These are phyloP conservation scores for Drechslerella coelobrocha DNA, from an alignment of 2,329 filamentous ascomycete species.

Conservation along the genomic window DNA sequence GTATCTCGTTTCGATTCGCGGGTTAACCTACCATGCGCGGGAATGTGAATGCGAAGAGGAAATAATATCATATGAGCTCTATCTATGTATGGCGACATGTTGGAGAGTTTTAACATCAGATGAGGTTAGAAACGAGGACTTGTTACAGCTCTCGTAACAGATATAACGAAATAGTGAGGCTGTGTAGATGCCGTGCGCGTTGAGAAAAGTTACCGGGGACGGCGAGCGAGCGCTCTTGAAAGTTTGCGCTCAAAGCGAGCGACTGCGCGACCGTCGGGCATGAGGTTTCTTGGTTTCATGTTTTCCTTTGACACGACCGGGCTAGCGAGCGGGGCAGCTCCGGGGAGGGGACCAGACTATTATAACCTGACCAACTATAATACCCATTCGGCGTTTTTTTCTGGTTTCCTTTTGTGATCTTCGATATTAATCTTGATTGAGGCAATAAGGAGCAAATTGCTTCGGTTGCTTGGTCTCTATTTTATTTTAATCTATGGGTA, in stretches of 20 bases:
- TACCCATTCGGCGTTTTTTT: conserved; percentile 11
- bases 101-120: conserved; percentile 4
- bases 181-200: conserved; percentile 48
- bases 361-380: conserved; percentile 5
- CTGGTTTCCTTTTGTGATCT: neutral
- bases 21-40: neutral
- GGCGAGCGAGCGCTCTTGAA: no score
- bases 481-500: neutral
- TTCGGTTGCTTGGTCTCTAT: conserved; percentile 14
- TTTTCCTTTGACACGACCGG: conserved; percentile 1
- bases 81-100: neutral
- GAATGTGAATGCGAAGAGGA: neutral
- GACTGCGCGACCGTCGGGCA: no score
- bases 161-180: conserved; percentile 46
- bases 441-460: conserved; percentile 43
- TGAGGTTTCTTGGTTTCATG: no score
- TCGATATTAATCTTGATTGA: conserved; percentile 49
- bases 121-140: conserved; percentile 17
- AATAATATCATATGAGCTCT: neutral
- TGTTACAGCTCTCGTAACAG: conserved; percentile 42
- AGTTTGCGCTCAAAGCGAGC: no score
- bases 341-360: neutral
- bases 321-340: neutral
- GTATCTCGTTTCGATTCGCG: neutral
- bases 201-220: no score